Evolutionary conservation across 2,329 filamentous ascomycete species (phyloP).

Genomic region (Ophiostoma piceae): DNA sequence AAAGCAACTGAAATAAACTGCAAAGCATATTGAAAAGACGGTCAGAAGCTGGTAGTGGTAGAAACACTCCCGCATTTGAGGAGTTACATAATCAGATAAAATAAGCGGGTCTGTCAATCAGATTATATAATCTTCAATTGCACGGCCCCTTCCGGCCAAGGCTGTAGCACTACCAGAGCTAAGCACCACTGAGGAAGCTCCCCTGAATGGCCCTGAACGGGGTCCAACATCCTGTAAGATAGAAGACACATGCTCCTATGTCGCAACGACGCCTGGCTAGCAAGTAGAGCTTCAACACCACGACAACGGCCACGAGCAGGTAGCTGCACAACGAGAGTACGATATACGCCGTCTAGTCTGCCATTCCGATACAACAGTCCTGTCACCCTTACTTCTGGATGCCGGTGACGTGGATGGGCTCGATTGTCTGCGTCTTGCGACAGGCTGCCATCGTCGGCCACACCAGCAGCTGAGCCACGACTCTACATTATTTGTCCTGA

Average conservation of each 20-base stretch:
- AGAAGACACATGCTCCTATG: conserved; percentile 19
- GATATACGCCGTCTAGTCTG: too few species aligned
- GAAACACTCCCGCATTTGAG: neutral
- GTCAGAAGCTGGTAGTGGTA: neutral
- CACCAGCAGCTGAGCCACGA: neutral
- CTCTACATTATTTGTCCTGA: neutral
- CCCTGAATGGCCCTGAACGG: conserved; percentile 7
- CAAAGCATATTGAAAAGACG: neutral
- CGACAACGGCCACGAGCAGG: neutral
- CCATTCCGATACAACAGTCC: too few species aligned
- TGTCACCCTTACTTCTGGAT: neutral
- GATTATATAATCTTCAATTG: neutral
- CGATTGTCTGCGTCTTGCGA: neutral
- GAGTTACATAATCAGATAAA: conserved; percentile 8
- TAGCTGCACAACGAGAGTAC: neutral
- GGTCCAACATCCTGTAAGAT: neutral
- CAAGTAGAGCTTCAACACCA: neutral
- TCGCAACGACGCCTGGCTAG: conserved; percentile 1
- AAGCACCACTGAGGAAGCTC: conserved; percentile 12
- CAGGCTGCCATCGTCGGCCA: conserved; percentile 6
- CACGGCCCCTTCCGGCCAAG: conserved; percentile 9
- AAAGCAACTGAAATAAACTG: neutral
- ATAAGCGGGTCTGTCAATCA: neutral
- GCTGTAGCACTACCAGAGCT: neutral
- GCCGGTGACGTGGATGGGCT: neutral